These are phyloP conservation scores for Apiotrichum gamsii DNA, from an alignment of 1,284 basidiomycete genomes.

Conservation along the genomic window DNA sequence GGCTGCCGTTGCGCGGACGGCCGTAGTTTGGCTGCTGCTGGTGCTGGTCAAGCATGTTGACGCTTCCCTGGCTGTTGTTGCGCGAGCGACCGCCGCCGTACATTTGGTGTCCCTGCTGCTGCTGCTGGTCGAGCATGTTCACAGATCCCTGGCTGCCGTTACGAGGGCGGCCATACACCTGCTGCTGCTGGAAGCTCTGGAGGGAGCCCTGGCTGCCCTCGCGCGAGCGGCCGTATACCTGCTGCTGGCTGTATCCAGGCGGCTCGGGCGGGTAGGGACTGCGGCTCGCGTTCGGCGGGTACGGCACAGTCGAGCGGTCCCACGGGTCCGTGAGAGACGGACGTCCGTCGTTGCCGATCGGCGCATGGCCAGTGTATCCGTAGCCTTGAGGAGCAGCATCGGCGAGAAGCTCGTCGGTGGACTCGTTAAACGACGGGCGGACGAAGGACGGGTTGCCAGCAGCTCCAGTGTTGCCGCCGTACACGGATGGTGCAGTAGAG, in stretches of 20 bases:
- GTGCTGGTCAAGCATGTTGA: too few species aligned
- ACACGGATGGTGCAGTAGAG: slow-evolving; percentile 19
- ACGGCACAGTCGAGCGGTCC: slow-evolving; percentile 1
- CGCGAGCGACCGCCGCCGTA: too few species aligned
- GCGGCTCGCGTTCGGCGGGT: slow-evolving; percentile 4
- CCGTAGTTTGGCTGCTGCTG: too few species aligned
- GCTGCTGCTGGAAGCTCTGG: too few species aligned
- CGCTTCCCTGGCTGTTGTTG: too few species aligned
- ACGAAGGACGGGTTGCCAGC: not conserved
- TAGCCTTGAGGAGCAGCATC: not conserved
- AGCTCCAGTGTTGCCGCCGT: not conserved
- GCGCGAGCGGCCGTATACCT: not conserved
- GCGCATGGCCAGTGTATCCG: not conserved
- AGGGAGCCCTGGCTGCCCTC: too few species aligned
- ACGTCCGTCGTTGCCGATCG: slow-evolving; percentile 1
- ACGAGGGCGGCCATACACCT: too few species aligned
- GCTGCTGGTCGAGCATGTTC: too few species aligned
- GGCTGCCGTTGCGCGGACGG: too few species aligned
- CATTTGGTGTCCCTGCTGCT: too few species aligned
- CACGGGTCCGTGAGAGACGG: slow-evolving; percentile 9
- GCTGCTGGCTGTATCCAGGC: not conserved
- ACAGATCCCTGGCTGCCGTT: too few species aligned
- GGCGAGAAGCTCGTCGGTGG: slow-evolving; percentile 35
- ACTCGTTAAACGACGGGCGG: slow-evolving; percentile 22
- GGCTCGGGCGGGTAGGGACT: not conserved